A percentile compares a stretch with the other conserved stretches of the same genome.
These are phyloP conservation scores for Ophiostoma quercus DNA, from an alignment of 2,329 filamentous ascomycete genomes.

Conservation along the genomic window DNA sequence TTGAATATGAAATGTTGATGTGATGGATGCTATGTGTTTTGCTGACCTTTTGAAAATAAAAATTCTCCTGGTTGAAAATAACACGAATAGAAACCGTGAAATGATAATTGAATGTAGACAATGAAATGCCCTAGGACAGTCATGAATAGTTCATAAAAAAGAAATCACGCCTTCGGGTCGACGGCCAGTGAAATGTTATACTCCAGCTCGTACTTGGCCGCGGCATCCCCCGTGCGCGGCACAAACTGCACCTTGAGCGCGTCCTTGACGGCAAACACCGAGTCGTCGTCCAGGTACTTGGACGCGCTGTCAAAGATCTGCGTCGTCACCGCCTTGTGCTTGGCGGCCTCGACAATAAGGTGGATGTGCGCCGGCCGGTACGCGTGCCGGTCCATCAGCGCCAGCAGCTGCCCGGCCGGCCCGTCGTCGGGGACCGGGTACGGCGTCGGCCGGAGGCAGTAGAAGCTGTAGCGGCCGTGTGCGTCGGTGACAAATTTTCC, in stretches of 20 bases:
- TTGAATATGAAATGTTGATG: too few relatives aligned
- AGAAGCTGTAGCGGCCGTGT: conserved; percentile 58
- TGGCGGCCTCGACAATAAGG: conserved; percentile 43
- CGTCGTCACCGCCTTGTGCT: conserved; percentile 64
- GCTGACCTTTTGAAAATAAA: too few relatives aligned
- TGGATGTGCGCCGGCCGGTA: conserved; percentile 40
- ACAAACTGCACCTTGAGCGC: conserved; percentile 36
- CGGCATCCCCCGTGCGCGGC: conserved; percentile 30
- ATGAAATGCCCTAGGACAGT: too few relatives aligned
- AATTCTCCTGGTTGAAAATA: too few relatives aligned
- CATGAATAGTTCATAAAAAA: too few relatives aligned
- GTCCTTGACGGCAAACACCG: conserved; percentile 41
- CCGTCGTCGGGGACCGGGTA: conserved; percentile 39
- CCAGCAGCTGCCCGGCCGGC: conserved; percentile 34
- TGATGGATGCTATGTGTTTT: too few relatives aligned
- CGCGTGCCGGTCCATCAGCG: conserved; percentile 36
- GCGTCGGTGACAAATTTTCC: conserved; percentile 36
- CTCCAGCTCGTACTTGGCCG: conserved; percentile 34
- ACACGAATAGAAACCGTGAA: too few relatives aligned
- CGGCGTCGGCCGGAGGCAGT: conserved; percentile 56
- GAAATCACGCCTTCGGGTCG: background rate
- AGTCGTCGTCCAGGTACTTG: conserved; percentile 49
- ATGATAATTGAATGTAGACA: too few relatives aligned
- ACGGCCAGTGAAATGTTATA: conserved; percentile 32
- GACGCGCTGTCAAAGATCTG: conserved; percentile 61